Percentiles rank a stretch among this genome's conserved stretches.
These are phyloP conservation scores for Onygenales sp. DNA, from an alignment of 2,329 filamentous ascomycete species.

Conservation along the genomic window DNA sequence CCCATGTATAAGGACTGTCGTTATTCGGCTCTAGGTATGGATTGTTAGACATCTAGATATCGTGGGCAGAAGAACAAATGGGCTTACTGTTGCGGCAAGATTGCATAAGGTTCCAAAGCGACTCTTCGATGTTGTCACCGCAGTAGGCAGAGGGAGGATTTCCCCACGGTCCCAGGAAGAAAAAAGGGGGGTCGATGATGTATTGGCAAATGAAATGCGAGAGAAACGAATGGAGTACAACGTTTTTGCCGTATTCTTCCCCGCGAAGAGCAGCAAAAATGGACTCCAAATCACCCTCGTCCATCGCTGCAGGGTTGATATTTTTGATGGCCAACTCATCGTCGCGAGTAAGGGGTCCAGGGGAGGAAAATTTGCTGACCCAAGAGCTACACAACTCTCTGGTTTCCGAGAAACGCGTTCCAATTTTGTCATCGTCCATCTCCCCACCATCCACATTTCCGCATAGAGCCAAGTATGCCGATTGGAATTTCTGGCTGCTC, in stretches of 20 bases:
- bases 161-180: background rate
- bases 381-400: background rate
- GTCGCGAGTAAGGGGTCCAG: background rate
- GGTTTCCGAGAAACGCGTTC: background rate
- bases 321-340: too few species aligned
- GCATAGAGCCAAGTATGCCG: too few species aligned
- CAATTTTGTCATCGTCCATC: background rate
- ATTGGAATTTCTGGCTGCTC: too few species aligned
- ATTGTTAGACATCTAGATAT: too few species aligned
- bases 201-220: background rate
- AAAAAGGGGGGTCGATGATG: slow-evolving; percentile 2
- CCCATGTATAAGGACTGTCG: too few species aligned
- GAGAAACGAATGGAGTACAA: slow-evolving; percentile 1
- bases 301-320: too few species aligned
- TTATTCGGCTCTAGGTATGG: too few species aligned
- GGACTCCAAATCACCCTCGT: background rate
- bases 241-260: background rate
- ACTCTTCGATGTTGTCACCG: background rate
- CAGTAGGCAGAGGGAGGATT: background rate
- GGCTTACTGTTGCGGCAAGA: too few species aligned
- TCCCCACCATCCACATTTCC: too few species aligned
- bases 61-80: too few species aligned
- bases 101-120: too few species aligned
- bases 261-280: background rate
- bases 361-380: background rate